phyloP scores from a whole-genome alignment of 2,329 filamentous ascomycete species.

The Fonsecaea erecta region DNA sequence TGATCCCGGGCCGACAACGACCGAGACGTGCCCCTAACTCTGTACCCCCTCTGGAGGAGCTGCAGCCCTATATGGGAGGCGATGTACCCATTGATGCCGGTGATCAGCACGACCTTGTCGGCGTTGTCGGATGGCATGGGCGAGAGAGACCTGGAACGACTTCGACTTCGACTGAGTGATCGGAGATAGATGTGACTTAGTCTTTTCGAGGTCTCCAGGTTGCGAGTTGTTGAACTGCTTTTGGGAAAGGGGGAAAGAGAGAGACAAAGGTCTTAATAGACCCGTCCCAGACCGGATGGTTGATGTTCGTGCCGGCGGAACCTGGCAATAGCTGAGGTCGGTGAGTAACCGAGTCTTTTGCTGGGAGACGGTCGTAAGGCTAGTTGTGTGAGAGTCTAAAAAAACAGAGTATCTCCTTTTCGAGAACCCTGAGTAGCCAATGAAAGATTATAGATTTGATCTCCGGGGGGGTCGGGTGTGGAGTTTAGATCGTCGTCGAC shows the following conservation, averaged over 20 bases:
- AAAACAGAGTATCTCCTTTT: too few species aligned
- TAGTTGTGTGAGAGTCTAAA: not conserved
- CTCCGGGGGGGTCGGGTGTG: not conserved
- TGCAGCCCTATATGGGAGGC: conserved; percentile 45
- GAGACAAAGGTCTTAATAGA: conserved; percentile 2
- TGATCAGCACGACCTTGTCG: conserved; percentile 42
- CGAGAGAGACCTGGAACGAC: conserved; percentile 22
- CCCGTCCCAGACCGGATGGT: not conserved
- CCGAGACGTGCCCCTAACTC: conserved; percentile 47
- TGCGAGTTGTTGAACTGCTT: not conserved
- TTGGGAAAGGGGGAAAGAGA: too few species aligned
- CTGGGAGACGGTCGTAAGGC: too few species aligned
- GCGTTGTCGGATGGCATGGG: conserved; percentile 22
- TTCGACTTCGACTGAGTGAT: conserved; percentile 23
- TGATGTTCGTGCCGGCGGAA: not conserved
- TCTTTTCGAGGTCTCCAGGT: conserved; percentile 31
- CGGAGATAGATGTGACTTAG: conserved; percentile 29
- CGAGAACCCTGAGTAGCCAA: too few species aligned
- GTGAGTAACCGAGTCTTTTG: not conserved
- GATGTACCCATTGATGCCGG: conserved; percentile 51
- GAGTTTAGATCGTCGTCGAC: not conserved
- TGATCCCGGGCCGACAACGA: conserved; percentile 35
- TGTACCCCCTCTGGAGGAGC: conserved; percentile 47
- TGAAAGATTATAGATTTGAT: not conserved
- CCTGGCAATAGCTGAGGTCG: not conserved